A percentile compares a stretch with the other conserved stretches of the same genome.
Evolutionary conservation across 2,329 filamentous ascomycete genomes (phyloP).

Genomic region (Colletotrichum sp.): DNA sequence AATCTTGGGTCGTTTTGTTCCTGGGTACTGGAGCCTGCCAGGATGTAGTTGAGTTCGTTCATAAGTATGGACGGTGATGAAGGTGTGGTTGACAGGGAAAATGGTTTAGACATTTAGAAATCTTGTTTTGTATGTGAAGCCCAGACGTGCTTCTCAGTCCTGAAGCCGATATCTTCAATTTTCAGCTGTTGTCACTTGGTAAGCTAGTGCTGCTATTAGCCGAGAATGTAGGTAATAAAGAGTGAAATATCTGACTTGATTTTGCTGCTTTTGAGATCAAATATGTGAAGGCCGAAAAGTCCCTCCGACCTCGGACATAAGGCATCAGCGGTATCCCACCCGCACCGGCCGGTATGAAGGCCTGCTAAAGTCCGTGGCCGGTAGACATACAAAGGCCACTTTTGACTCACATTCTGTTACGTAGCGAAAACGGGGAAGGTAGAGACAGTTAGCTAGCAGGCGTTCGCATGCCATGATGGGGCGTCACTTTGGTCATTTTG

Average conservation of each 20-base stretch:
- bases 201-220: not conserved
- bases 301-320: not conserved
- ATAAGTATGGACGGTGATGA: no score
- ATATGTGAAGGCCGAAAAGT: not conserved
- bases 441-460: not conserved
- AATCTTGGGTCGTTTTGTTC: not conserved
- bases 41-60: not conserved
- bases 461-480: not conserved
- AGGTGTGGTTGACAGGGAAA: not conserved
- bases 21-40: not conserved
- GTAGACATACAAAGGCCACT: not conserved
- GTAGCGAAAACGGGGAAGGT: not conserved
- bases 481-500: not conserved
- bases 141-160: not conserved
- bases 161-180: not conserved
- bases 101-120: not conserved
- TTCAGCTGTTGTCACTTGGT: not conserved
- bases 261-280: not conserved
- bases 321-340: not conserved
- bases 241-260: not conserved
- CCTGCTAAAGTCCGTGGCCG: not conserved
- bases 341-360: not conserved
- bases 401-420: not conserved
- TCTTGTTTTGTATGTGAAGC: not conserved
- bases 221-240: not conserved